Evolutionary conservation across 169 alveolate species (phyloP), one percentile per base, ranked within the genome.

Genomic region (Theileria orientalis): DNA sequence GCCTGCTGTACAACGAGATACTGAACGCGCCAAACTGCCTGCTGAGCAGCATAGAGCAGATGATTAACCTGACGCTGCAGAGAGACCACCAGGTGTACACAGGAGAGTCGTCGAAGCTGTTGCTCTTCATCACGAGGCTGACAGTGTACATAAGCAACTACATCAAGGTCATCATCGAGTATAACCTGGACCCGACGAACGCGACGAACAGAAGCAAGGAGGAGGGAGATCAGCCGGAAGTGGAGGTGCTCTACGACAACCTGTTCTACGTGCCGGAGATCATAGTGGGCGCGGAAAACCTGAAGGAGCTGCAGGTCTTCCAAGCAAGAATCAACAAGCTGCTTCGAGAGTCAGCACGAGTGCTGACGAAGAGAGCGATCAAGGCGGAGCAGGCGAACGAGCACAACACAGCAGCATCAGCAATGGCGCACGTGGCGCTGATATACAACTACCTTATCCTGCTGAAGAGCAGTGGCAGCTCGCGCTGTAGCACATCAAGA

Each of bases 1-100:
- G 95, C 3, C 80, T 91, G 30, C 71, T 91, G 56, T 85, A 87
- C 46, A 91, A 91, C 60, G 95, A 91, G 74, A 59, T 91, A 46
- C 61, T 76, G 49, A 69, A 51, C 51, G 80, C 92, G 16, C 78
- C 79, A n/a, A 61, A 76, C 35, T 66, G 85, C 16, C 64, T 86
- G 19, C 70, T 86, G 52, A 37, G 40, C 14, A 42, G 83, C 27
- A 47, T 79, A 0, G 83, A 71, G 44, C 84, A 72, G 73, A 79
- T 79, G 77, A 33, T 79, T 46, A 76, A 70, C 52, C 74, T 71
- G 3, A 73, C 83, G 37, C 72, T 79, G 3, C 83, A 77, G 40
- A 13, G 86, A 25, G 86, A 77, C 47, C 73, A 77, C 69, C 44
- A 70, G 19, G 71, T 69, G 33, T 77, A 64, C 59, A 49, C 73